Evolutionary conservation across 2,329 filamentous ascomycete genomes (phyloP).

Genomic region (Fusarium buxicola): DNA sequence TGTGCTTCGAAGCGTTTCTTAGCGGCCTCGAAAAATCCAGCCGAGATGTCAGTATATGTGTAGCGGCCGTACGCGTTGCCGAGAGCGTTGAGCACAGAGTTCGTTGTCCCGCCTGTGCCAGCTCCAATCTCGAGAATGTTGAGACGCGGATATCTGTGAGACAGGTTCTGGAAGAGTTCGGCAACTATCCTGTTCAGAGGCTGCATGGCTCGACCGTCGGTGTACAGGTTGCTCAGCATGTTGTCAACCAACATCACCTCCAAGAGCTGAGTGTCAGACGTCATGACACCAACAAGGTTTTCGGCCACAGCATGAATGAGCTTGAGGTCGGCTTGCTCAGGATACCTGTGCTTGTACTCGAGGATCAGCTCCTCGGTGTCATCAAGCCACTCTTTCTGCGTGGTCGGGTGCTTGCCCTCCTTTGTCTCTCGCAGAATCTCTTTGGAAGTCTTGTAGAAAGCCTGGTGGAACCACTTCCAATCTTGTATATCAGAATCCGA

Average conservation of each 20-base stretch:
- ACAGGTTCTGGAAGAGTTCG: background rate
- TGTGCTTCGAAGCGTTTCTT: background rate
- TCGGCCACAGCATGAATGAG: conserved; percentile 3
- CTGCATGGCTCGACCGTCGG: conserved; percentile 1
- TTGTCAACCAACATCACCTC: conserved; percentile 2
- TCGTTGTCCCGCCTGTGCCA: conserved; percentile 1
- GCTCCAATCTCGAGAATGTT: conserved; percentile 7
- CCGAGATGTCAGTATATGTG: conserved; percentile 9
- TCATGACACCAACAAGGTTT: conserved; percentile 2
- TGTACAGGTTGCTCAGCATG: conserved; percentile 3
- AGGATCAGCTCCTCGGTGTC: background rate
- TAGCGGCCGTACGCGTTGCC: conserved; percentile 1
- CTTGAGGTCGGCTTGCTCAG: conserved; percentile 4
- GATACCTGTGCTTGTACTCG: background rate
- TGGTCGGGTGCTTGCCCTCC: conserved; percentile 2
- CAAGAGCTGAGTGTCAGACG: conserved; percentile 1
- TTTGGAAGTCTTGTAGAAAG: conserved; percentile 2
- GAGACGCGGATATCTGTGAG: background rate
- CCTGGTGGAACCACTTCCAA: conserved; percentile 10
- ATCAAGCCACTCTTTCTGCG: background rate
- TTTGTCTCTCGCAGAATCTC: background rate
- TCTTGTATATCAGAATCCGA: background rate
- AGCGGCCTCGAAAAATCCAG: conserved; percentile 4
- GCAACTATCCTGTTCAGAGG: conserved; percentile 2
- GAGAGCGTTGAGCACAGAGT: conserved; percentile 4